Conservation (phyloP, 495 filamentous ascomycete species). For the Trichoderma erinaceum region DNA sequence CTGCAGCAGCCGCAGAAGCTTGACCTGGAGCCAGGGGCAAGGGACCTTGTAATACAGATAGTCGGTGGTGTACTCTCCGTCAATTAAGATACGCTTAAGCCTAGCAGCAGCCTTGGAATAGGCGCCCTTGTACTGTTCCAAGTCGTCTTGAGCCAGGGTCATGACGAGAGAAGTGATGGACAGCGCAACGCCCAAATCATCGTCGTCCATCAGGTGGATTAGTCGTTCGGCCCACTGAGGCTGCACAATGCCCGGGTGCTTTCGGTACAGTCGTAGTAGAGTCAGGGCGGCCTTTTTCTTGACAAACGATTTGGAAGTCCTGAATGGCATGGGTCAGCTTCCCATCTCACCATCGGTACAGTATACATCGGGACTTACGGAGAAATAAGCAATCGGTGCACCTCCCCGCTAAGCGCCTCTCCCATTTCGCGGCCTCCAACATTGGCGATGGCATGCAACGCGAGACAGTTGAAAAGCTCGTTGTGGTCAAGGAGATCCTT, state of each 20-base stretch:
- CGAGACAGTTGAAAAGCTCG: constrained; percentile 94
- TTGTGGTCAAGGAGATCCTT: constrained; percentile 94
- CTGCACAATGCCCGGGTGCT: constrained; percentile 86
- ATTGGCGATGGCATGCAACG: constrained; percentile 98
- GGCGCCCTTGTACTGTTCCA: constrained; percentile 86
- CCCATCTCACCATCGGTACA: neutral
- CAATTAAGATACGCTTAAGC: constrained; percentile 81
- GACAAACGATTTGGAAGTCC: constrained; percentile 93
- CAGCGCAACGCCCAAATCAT: constrained; percentile 87
- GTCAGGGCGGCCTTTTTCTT: constrained; percentile 99
- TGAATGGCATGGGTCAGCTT: constrained; percentile 29
- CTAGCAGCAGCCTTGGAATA: constrained; percentile 89
- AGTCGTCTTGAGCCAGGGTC: constrained; percentile 88
- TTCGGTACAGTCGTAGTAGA: constrained; percentile 90
- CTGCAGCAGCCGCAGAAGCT: constrained; percentile 82
- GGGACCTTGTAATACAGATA: constrained; percentile 99
- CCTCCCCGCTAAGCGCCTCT: constrained; percentile 86
- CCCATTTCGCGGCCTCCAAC: constrained; percentile 96
- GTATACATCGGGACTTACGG: constrained; percentile 57
- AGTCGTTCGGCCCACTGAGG: constrained; percentile 96
- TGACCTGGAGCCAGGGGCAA: constrained; percentile 98
- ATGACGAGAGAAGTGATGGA: constrained; percentile 96
- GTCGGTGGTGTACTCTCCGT: constrained; percentile 78
- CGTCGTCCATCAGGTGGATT: constrained; percentile 96
- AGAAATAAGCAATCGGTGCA: constrained; percentile 90